Conservation (phyloP, 2,329 filamentous ascomycete genomes). For the Cercospora sojina region DNA sequence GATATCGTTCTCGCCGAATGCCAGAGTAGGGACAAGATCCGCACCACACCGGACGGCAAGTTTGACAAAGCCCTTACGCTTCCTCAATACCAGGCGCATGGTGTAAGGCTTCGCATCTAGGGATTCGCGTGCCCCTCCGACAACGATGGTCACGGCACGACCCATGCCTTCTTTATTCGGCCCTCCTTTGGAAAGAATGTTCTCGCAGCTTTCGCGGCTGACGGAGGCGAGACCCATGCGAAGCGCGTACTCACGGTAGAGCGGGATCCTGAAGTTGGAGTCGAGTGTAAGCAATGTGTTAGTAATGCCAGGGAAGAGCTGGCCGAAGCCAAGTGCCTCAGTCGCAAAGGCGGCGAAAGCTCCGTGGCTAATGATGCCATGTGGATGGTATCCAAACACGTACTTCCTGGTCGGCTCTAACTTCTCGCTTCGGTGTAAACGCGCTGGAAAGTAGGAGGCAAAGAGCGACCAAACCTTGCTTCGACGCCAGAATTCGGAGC, state of each 20-base stretch:
- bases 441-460: slow-evolving; percentile 87
- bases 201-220: slow-evolving; percentile 87
- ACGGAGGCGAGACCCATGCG: slow-evolving; percentile 85
- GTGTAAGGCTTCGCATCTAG: slow-evolving; percentile 80
- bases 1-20: slow-evolving; percentile 92
- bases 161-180: slow-evolving; percentile 79
- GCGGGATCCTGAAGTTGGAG: slow-evolving; percentile 87
- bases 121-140: slow-evolving; percentile 89
- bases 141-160: slow-evolving; percentile 92
- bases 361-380: slow-evolving; percentile 96
- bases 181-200: slow-evolving; percentile 78
- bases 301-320: slow-evolving; percentile 90
- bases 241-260: slow-evolving; percentile 93
- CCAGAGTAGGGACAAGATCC: slow-evolving; percentile 86
- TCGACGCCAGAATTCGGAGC: slow-evolving; percentile 71
- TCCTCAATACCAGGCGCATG: slow-evolving; percentile 74
- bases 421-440: slow-evolving; percentile 77
- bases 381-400: slow-evolving; percentile 95
- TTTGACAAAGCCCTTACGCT: slow-evolving; percentile 91
- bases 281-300: slow-evolving; percentile 94
- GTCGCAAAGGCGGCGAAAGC: slow-evolving; percentile 90
- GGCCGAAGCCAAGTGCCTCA: slow-evolving; percentile 80
- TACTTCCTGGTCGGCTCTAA: slow-evolving; percentile 84
- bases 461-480: slow-evolving; percentile 83
- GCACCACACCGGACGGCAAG: slow-evolving; percentile 89